Percentiles rank a stretch among this genome's conserved stretches.
Evolutionary conservation across 139 green algal species (phyloP).

Genomic region (Gonium pectorale): DNA sequence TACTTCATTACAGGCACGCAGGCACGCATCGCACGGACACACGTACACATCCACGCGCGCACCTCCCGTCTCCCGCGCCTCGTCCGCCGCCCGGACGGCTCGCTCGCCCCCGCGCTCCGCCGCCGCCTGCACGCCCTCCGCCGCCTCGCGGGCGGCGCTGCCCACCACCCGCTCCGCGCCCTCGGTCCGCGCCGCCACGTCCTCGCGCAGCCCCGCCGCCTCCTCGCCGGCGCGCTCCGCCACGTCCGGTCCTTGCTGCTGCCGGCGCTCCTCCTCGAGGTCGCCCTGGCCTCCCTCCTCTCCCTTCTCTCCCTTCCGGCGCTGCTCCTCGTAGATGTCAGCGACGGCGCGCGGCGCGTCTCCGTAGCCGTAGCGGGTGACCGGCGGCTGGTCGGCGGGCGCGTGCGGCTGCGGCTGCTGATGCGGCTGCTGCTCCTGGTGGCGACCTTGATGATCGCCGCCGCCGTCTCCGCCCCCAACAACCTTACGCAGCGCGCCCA

Average conservation of each 20-base stretch:
- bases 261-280: background rate
- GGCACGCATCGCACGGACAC: no score
- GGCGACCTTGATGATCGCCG: background rate
- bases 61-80: background rate
- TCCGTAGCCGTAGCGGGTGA: background rate
- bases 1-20: no score
- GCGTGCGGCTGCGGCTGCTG: background rate
- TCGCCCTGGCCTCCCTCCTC: no score
- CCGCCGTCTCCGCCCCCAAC: background rate
- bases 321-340: background rate
- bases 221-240: background rate
- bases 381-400: background rate
- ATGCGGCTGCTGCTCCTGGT: background rate
- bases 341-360: background rate
- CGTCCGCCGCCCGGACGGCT: background rate
- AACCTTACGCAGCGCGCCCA: background rate
- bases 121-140: background rate
- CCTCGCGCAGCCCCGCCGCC: background rate
- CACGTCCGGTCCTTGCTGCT: background rate
- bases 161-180: conserved; percentile 1
- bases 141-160: background rate
- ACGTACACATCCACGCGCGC: background rate
- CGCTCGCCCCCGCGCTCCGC: background rate
- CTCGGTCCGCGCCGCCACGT: background rate
- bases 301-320: background rate